phyloP scores from a whole-genome alignment of 140 eudicot genomes.

The Anethum foeniculum region DNA sequence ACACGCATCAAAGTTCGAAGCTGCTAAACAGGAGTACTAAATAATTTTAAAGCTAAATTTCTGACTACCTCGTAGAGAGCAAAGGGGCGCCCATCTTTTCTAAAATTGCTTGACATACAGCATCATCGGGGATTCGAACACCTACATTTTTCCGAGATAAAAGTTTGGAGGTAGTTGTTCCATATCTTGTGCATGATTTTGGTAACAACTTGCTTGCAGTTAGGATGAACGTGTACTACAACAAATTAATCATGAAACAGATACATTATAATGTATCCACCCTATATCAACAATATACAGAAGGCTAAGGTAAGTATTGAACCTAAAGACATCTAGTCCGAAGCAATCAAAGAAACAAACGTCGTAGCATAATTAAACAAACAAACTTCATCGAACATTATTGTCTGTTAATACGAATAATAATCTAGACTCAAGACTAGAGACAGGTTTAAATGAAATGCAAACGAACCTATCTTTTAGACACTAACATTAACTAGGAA shows the following conservation, averaged over 20 bases:
- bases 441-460: neutral
- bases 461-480: neutral
- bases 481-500: neutral
- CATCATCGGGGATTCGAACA: slow-evolving; percentile 82
- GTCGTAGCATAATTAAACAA: neutral
- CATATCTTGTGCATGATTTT: slow-evolving; percentile 61
- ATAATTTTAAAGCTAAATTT: neutral
- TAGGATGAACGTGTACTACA: slow-evolving; percentile 83
- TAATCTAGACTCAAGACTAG: neutral
- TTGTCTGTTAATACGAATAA: neutral
- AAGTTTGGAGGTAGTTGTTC: slow-evolving; percentile 56
- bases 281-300: neutral
- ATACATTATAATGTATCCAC: neutral
- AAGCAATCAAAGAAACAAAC: neutral
- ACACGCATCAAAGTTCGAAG: slow-evolving; percentile 5
- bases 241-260: slow-evolving; percentile 8
- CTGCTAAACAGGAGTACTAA: neutral
- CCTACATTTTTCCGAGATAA: slow-evolving; percentile 67
- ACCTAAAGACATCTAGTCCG: neutral
- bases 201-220: slow-evolving; percentile 92
- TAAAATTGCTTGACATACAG: slow-evolving; percentile 71
- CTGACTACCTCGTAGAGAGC: slow-evolving; percentile 64
- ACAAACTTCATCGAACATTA: neutral
- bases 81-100: slow-evolving; percentile 76
- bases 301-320: neutral